Evolutionary conservation across 805 yeast species (phyloP).

Genomic region (Wickerhamomyces pijperi): DNA sequence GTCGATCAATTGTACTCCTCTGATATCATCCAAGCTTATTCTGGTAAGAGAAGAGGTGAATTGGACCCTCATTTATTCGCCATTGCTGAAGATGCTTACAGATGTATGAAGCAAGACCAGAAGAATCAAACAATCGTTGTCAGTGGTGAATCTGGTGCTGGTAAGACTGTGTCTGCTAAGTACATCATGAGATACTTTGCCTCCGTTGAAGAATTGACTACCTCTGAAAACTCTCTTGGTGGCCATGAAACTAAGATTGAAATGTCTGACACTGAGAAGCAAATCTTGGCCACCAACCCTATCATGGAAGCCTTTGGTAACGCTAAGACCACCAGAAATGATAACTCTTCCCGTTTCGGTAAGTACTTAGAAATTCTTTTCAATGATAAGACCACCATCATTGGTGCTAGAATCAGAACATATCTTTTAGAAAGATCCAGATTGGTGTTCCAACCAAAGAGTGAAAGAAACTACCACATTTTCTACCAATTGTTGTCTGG

Average conservation of each 20-base stretch:
- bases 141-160: constrained; percentile 97
- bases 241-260: constrained; percentile 37
- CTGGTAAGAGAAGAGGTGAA: constrained; percentile 88
- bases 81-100: constrained; percentile 94
- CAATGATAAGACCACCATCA: constrained; percentile 61
- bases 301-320: constrained; percentile 98
- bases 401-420: constrained; percentile 92
- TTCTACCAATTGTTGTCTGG: constrained; percentile 86
- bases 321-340: constrained; percentile 94
- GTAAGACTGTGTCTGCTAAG: constrained; percentile 94
- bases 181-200: constrained; percentile 97
- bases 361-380: constrained; percentile 88
- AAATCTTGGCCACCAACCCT: constrained; percentile 92
- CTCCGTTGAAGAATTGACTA: constrained; percentile 56
- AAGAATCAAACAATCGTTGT: constrained; percentile 93
- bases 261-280: constrained; percentile 86
- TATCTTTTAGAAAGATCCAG: constrained; percentile 89
- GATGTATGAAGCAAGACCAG: constrained; percentile 81
- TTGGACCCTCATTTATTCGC: constrained; percentile 95
- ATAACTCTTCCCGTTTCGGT: constrained; percentile 96
- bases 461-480: constrained; percentile 92
- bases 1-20: constrained; percentile 86
- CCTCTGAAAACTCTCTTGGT: constrained; percentile 22
- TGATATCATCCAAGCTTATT: constrained; percentile 89
- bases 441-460: constrained; percentile 80